Percentiles rank a stretch among this genome's conserved stretches.
Conservation (phyloP, 2,329 filamentous ascomycete species). For the Epichloe elymi region DNA sequence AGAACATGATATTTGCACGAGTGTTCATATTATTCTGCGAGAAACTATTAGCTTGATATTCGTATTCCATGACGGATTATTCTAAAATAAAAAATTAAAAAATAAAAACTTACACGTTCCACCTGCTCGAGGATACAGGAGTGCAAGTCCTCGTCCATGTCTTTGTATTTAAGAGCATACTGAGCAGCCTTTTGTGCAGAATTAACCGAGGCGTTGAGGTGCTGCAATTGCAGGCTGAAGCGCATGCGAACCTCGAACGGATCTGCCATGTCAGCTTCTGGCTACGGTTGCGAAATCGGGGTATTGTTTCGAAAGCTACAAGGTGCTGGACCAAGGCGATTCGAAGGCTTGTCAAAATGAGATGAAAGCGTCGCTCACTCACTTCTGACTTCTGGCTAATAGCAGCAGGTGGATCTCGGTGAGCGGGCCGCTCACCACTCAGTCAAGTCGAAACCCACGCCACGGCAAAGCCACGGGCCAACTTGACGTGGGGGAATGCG, state of each 20-base stretch:
- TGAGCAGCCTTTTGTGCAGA: conserved; percentile 86
- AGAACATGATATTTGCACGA: conserved; percentile 97
- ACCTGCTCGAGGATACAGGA: conserved; percentile 95
- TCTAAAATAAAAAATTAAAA: accelerated
- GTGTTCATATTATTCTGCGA: conserved; percentile 84
- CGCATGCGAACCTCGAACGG: conserved; percentile 98
- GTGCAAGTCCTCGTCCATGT: conserved; percentile 94
- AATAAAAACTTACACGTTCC: conserved; percentile 48
- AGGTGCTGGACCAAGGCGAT: not conserved
- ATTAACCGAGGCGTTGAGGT: conserved; percentile 79
- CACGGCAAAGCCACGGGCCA: not conserved
- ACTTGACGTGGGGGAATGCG: too few relatives aligned
- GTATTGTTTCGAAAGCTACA: not conserved
- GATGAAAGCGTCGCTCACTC: not conserved
- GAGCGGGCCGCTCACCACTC: too few relatives aligned
- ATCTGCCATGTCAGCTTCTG: conserved; percentile 42
- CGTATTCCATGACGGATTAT: not conserved
- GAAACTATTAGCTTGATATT: not conserved
- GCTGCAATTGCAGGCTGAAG: conserved; percentile 81
- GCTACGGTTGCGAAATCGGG: not conserved
- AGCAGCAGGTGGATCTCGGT: not conserved
- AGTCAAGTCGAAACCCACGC: not conserved
- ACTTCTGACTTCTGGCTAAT: not conserved
- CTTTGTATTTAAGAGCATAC: conserved; percentile 86
- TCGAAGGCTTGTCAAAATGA: not conserved